Percentiles rank a stretch among this genome's conserved stretches.
Conservation (phyloP, 73 alveolate genomes). For the Symbiodinium natans region DNA sequence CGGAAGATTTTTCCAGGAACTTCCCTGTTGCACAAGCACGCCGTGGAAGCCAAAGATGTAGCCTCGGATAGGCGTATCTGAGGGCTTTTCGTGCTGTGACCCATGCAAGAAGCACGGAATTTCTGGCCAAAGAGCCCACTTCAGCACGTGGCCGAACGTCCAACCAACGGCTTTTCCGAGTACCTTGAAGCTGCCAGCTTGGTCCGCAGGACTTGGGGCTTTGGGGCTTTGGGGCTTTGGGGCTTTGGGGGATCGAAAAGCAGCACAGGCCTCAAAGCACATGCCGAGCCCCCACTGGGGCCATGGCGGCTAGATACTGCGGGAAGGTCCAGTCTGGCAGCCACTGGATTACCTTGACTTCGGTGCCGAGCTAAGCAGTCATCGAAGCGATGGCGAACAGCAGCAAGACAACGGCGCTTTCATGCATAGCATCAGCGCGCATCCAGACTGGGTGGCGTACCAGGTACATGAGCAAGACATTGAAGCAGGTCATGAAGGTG, state of each 20-base stretch:
- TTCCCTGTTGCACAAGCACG: neutral
- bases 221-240: no score
- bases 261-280: neutral
- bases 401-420: neutral
- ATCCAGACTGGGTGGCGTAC: neutral
- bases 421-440: neutral
- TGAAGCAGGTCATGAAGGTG: slow-evolving; percentile 39
- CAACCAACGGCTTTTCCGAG: slow-evolving; percentile 36
- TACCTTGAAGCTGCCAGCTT: neutral
- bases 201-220: neutral
- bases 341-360: slow-evolving; percentile 34
- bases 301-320: neutral
- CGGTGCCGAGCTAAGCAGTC: neutral
- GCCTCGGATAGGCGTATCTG: neutral
- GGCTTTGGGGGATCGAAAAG: no score
- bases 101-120: neutral
- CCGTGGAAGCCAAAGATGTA: slow-evolving; percentile 22
- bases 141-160: slow-evolving; percentile 75
- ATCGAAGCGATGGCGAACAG: neutral
- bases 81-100: no score
- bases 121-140: slow-evolving; percentile 23
- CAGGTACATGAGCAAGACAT: slow-evolving; percentile 43
- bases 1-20: neutral
- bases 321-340: slow-evolving; percentile 38
- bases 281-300: neutral